Base-by-base conservation (phyloP, 805 yeast genomes). In the Wickerhamiella sergipiensis region DNA sequence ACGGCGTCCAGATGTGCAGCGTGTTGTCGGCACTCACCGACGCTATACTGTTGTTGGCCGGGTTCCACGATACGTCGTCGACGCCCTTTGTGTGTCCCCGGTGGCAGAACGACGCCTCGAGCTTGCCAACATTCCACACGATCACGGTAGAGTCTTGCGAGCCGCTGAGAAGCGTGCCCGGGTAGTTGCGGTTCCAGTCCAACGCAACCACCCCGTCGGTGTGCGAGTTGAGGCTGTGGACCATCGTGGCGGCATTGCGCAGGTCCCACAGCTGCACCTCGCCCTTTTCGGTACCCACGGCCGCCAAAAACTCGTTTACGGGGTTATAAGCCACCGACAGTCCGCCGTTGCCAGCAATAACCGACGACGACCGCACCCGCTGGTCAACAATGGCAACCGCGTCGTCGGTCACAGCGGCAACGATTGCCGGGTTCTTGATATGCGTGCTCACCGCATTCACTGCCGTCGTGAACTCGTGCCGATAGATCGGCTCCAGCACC, bases 1-100 rank as follows among this genome's bases (percentile, higher is more conserved):
- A 64, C 0, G 95, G 95, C 59, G 74, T 78, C 95, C 95, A 89
- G 2, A 88, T 65, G 55, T 89, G 96, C n/a, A 88, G 67, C 1
- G 89, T 77, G 62, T 89, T 89, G 61, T 89, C 96, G 59, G 83
- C 87, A 0, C 86, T 79, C 5, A 84, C 90, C 59, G 87, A 80
- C 3, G 86, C 81, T 38, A 87, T 55, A 74, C 82, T 72, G 77
- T 82, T 77, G 3, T 79, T 77, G 52, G 79, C 79, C 0, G 79
- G 76, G 51, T 85, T 83, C 97, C 97, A 89, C 33, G 79, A 74
- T 26, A 87, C 67, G 59, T 88, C 97, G 56, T 83, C 84, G 2
- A 89, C 85, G 3, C 90, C 88, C n/a, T 83, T 70, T 76, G 82
- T 75, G 64, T 89, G 97, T 0, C 97, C 97, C 3, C 80, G 82